Conservation (phyloP, 1,284 basidiomycete genomes). For the Apiotrichum mycotoxinovorans region DNA sequence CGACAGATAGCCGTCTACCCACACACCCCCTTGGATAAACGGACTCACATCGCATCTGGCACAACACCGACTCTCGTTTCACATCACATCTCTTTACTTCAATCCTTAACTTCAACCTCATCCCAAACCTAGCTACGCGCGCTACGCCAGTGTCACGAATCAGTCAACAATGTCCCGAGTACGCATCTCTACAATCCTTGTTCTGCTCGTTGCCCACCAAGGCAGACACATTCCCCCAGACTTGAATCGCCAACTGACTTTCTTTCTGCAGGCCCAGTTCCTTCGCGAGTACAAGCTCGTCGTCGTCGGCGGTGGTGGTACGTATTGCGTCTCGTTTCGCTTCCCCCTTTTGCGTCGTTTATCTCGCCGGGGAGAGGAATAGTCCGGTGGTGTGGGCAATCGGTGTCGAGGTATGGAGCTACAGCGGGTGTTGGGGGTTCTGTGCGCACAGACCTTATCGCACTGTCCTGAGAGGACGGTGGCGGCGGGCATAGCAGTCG, state of each 20-base stretch:
- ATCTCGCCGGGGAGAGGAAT: not conserved
- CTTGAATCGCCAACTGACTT: not conserved
- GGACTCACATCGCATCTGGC: too few species aligned
- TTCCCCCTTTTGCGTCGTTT: slow-evolving; percentile 1
- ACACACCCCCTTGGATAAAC: too few species aligned
- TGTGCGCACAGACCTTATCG: too few species aligned
- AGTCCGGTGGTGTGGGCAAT: too few species aligned
- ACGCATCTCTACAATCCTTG: not conserved
- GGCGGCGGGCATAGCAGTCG: too few species aligned
- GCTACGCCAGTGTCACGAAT: too few species aligned
- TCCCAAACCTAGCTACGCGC: too few species aligned
- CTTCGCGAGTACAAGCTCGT: slow-evolving; percentile 94
- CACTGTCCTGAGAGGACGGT: not conserved
- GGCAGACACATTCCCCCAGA: not conserved
- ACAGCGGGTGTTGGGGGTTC: too few species aligned
- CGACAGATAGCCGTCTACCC: too few species aligned
- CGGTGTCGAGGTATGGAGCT: too few species aligned
- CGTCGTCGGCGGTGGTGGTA: slow-evolving; percentile 92
- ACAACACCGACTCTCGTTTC: not conserved
- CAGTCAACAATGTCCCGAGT: not conserved
- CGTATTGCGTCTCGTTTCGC: slow-evolving; percentile 40
- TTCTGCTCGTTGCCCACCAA: not conserved
- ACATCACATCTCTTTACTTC: not conserved
- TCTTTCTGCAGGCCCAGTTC: slow-evolving; percentile 83
- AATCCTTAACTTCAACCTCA: not conserved